phyloP scores from a whole-genome alignment of 139 green algal genomes.

The Chlorella sp. region DNA sequence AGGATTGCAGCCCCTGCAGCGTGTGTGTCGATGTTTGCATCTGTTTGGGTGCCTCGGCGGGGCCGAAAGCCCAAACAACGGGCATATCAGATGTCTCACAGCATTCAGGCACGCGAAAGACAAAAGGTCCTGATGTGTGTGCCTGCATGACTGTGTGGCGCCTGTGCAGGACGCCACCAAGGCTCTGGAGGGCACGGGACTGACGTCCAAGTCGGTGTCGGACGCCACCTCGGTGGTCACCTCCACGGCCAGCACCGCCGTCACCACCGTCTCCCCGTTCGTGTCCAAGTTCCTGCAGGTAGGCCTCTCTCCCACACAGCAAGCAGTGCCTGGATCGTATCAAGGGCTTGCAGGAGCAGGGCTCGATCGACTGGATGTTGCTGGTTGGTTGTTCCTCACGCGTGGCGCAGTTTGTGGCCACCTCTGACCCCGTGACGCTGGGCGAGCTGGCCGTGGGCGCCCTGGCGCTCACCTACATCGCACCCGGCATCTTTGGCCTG shows the following conservation, averaged over 20 bases:
- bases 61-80: too few relatives aligned
- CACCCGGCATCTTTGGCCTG: conserved; percentile 41
- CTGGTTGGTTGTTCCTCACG: background rate
- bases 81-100: too few relatives aligned
- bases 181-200: conserved; percentile 23
- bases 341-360: background rate
- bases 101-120: background rate
- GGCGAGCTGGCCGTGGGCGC: conserved; percentile 48
- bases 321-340: background rate
- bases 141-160: background rate
- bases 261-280: conserved; percentile 43
- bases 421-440: conserved; percentile 48
- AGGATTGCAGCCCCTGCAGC: too few relatives aligned
- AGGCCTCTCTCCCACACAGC: background rate
- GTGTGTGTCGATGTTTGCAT: too few relatives aligned
- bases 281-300: conserved; percentile 24
- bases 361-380: background rate
- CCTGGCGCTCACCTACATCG: conserved; percentile 18
- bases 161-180: background rate
- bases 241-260: conserved; percentile 28
- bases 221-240: conserved; percentile 19
- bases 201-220: conserved; percentile 37
- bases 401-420: conserved; percentile 47
- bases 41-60: too few relatives aligned
- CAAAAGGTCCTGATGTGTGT: background rate